phyloP scores from a whole-genome alignment of 2,329 filamentous ascomycete genomes.

The Aspergillus unguis region DNA sequence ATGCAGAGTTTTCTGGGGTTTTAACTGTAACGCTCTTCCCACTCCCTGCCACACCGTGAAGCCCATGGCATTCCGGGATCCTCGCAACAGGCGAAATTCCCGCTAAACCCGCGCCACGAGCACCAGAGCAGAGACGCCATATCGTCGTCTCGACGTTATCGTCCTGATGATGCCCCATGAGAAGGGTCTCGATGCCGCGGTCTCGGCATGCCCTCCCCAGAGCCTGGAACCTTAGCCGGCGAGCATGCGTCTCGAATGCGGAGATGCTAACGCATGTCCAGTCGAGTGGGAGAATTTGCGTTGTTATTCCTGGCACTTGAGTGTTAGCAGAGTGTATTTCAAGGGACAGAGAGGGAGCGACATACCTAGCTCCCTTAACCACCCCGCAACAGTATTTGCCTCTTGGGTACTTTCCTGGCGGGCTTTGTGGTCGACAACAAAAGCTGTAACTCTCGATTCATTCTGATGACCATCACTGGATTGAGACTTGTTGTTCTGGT shows the following conservation, averaged over 20 bases:
- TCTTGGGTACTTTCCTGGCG: slow-evolving; percentile 55
- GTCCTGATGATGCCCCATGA: slow-evolving; percentile 83
- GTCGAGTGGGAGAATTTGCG: slow-evolving; percentile 43
- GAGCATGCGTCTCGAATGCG: slow-evolving; percentile 74
- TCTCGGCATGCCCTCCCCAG: slow-evolving; percentile 61
- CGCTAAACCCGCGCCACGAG: slow-evolving; percentile 65
- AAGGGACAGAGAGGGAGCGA: background rate
- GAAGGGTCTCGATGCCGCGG: slow-evolving; percentile 55
- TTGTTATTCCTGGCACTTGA: slow-evolving; percentile 27
- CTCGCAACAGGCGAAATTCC: slow-evolving; percentile 64
- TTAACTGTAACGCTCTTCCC: slow-evolving; percentile 46
- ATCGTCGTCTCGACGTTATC: slow-evolving; percentile 89
- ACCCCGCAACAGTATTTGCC: slow-evolving; percentile 49
- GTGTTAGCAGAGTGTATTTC: background rate
- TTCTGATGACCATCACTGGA: slow-evolving; percentile 12
- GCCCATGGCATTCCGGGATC: slow-evolving; percentile 80
- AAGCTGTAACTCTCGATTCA: slow-evolving; percentile 45
- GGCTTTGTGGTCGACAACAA: slow-evolving; percentile 61
- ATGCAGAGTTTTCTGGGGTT: background rate
- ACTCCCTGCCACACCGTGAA: slow-evolving; percentile 69
- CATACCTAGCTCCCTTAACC: slow-evolving; percentile 46
- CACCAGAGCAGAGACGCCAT: slow-evolving; percentile 68
- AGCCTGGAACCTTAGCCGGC: slow-evolving; percentile 67
- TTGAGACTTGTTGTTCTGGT: background rate
- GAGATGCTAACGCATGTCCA: slow-evolving; percentile 49